Evolutionary conservation across 371 early-diverging fungal species (phyloP).

Genomic region (Saksenaea oblongispora): DNA sequence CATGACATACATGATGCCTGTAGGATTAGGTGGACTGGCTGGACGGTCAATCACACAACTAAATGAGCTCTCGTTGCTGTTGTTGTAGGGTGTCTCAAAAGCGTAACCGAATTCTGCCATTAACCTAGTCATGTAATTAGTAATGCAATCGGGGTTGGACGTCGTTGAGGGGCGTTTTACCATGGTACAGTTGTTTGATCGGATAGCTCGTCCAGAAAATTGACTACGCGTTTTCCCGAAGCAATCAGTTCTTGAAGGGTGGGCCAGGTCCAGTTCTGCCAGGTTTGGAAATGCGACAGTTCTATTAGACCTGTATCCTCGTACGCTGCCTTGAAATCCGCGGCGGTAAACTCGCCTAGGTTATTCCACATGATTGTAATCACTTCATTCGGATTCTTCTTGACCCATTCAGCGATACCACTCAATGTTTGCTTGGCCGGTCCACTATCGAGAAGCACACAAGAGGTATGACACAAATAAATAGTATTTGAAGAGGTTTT

Average conservation of each 20-base stretch:
- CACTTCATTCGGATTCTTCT: slow-evolving; percentile 64
- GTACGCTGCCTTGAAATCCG: slow-evolving; percentile 53
- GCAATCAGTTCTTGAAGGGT: slow-evolving; percentile 62
- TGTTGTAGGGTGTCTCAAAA: slow-evolving; percentile 54
- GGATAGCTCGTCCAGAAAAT: slow-evolving; percentile 56
- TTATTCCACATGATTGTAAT: slow-evolving; percentile 72
- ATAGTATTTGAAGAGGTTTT: slow-evolving; percentile 32
- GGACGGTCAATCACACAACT: slow-evolving; percentile 53
- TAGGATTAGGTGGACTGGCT: slow-evolving; percentile 14
- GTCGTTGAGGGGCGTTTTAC: no score
- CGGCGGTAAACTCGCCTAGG: slow-evolving; percentile 41
- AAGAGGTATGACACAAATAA: slow-evolving; percentile 64
- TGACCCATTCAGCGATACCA: slow-evolving; percentile 51
- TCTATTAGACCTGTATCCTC: slow-evolving; percentile 52
- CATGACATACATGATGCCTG: slow-evolving; percentile 46
- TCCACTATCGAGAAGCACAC: slow-evolving; percentile 58
- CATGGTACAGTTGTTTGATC: slow-evolving; percentile 54
- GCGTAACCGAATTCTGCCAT: slow-evolving; percentile 48
- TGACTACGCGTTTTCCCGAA: slow-evolving; percentile 57
- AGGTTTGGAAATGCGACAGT: slow-evolving; percentile 45
- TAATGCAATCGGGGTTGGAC: no score
- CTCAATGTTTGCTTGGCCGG: slow-evolving; percentile 43
- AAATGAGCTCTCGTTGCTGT: slow-evolving; percentile 22
- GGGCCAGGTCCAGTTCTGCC: slow-evolving; percentile 54
- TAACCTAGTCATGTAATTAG: no score